Conservation (phyloP, 139 green algal species). For the Chloropicon primus region DNA sequence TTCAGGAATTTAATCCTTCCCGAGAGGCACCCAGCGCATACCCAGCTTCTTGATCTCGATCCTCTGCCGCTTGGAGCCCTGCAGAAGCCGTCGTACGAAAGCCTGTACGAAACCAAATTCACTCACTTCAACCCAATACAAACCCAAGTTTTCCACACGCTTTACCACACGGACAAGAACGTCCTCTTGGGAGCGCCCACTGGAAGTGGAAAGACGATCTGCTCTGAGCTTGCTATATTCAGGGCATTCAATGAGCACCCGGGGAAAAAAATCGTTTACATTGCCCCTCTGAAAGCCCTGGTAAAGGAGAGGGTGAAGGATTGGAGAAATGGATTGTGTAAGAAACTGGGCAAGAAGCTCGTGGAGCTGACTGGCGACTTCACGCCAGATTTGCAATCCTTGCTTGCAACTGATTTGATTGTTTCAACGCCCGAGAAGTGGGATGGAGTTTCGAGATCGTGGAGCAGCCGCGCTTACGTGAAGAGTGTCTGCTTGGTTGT, state of each 20-base stretch:
- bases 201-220: slow-evolving; percentile 84
- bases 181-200: slow-evolving; percentile 91
- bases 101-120: slow-evolving; percentile 64
- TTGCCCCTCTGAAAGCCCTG: slow-evolving; percentile 91
- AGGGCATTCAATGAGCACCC: slow-evolving; percentile 45
- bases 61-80: slow-evolving; percentile 79
- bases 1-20: slow-evolving; percentile 33
- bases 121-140: slow-evolving; percentile 98
- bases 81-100: slow-evolving; percentile 43
- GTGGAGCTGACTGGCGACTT: slow-evolving; percentile 90
- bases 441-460: slow-evolving; percentile 87
- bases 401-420: slow-evolving; percentile 84
- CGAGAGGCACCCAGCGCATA: slow-evolving; percentile 17
- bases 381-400: slow-evolving; percentile 61
- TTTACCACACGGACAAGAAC: slow-evolving; percentile 91
- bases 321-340: slow-evolving; percentile 49
- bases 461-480: slow-evolving; percentile 67
- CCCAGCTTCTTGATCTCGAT: slow-evolving; percentile 86
- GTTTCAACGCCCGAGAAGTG: slow-evolving; percentile 94
- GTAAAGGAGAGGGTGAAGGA: slow-evolving; percentile 88
- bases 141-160: slow-evolving; percentile 89
- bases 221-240: slow-evolving; percentile 83
- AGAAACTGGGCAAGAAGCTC: slow-evolving; percentile 53
- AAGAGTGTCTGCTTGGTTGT: slow-evolving; percentile 61
- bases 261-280: slow-evolving; percentile 73